These are phyloP conservation scores for Pichia deserticola DNA, from an alignment of 805 yeast genomes.

Conservation along the genomic window DNA sequence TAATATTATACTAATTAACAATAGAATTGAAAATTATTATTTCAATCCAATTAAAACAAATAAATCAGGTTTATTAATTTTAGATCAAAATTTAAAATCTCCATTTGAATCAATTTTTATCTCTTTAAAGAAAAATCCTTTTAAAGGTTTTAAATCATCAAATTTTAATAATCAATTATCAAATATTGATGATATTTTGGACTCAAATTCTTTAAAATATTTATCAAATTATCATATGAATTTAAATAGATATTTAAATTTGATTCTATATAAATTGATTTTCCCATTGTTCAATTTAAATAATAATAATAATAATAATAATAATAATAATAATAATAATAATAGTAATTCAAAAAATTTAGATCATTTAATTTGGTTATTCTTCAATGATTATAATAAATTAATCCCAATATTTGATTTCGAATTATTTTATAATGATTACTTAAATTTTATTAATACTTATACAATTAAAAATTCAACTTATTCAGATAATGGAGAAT, in stretches of 20 bases:
- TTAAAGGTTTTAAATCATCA: slow-evolving; percentile 24
- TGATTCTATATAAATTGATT: slow-evolving; percentile 28
- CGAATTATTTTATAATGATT: slow-evolving; percentile 44
- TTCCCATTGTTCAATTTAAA: slow-evolving; percentile 23
- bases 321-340: not conserved
- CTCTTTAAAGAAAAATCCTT: slow-evolving; percentile 20
- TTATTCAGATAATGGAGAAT: slow-evolving; percentile 36
- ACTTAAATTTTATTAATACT: slow-evolving; percentile 40
- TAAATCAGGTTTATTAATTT: slow-evolving; percentile 16
- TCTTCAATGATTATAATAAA: slow-evolving; percentile 45
- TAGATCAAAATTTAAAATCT: slow-evolving; percentile 24
- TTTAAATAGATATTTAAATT: slow-evolving; percentile 28
- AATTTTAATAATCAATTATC: not conserved
- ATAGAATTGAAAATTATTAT: not conserved
- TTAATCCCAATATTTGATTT: slow-evolving; percentile 50
- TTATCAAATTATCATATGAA: slow-evolving; percentile 30
- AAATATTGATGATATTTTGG: not conserved
- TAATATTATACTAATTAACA: not conserved
- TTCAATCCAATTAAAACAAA: slow-evolving; percentile 10
- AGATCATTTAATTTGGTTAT: slow-evolving; percentile 42
- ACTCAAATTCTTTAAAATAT: slow-evolving; percentile 6
- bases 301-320: not conserved
- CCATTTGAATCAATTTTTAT: slow-evolving; percentile 20
- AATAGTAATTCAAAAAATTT: slow-evolving; percentile 21
- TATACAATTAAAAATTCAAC: slow-evolving; percentile 25